A percentile compares a stretch with the other conserved stretches of the same genome.
Evolutionary conservation across 108 stramenopile species (phyloP).

Genomic region (Schizochytrium sp.): DNA sequence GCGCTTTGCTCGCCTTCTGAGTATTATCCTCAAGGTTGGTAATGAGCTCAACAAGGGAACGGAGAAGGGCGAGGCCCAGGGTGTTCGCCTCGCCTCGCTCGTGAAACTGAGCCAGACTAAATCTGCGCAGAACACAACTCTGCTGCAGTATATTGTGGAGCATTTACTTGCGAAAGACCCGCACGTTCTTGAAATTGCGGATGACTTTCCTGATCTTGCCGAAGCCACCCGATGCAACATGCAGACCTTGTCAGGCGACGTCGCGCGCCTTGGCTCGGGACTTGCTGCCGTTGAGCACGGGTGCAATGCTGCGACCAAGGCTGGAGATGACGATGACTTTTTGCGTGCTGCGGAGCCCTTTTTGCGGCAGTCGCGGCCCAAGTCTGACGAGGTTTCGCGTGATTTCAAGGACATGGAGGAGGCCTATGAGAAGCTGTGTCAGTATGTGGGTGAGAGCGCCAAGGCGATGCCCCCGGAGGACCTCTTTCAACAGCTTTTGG

Average conservation of each 20-base stretch:
- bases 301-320: background rate
- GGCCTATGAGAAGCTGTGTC: background rate
- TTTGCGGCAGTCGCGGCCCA: background rate
- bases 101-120: slow-evolving; percentile 30
- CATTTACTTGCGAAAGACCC: background rate
- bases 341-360: background rate
- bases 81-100: slow-evolving; percentile 13
- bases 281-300: background rate
- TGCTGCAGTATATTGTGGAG: slow-evolving; percentile 27
- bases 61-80: slow-evolving; percentile 24
- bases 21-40: slow-evolving; percentile 24
- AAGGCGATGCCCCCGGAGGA: background rate
- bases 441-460: slow-evolving; percentile 14
- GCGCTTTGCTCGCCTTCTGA: slow-evolving; percentile 12
- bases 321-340: background rate
- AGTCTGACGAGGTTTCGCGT: background rate
- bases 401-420: background rate
- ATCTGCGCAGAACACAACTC: slow-evolving; percentile 2
- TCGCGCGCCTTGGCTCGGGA: background rate
- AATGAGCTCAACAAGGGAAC: slow-evolving; percentile 31
- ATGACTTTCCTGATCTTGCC: slow-evolving; percentile 19
- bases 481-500: background rate
- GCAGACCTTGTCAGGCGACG: background rate
- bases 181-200: slow-evolving; percentile 15
- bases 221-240: slow-evolving; percentile 16